Evolutionary conservation across 2,329 filamentous ascomycete genomes (phyloP).

Genomic region (Aureobasidium mangrovei): DNA sequence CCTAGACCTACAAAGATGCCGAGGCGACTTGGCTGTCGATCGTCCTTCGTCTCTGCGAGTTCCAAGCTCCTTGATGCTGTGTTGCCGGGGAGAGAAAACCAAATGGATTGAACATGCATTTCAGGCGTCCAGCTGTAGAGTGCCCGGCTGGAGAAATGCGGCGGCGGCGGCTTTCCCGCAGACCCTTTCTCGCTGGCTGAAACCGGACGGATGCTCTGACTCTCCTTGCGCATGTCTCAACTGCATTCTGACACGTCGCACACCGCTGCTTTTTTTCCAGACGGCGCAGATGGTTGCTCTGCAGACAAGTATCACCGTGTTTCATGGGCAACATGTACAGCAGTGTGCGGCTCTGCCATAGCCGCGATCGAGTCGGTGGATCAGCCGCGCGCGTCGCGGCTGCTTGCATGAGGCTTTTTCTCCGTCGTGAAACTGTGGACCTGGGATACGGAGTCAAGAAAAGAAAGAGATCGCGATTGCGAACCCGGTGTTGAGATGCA

Average conservation of each 20-base stretch:
- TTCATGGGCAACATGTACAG: neutral
- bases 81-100: slow-evolving; percentile 2
- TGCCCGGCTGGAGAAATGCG: slow-evolving; percentile 6
- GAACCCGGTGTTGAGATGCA: neutral
- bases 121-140: slow-evolving; percentile 10
- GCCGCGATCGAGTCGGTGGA: neutral
- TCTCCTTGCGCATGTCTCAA: neutral
- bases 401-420: slow-evolving; percentile 1
- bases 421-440: neutral
- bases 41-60: neutral
- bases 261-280: neutral
- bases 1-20: too few relatives aligned
- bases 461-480: neutral
- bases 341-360: neutral
- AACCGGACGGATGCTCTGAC: neutral
- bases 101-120: neutral
- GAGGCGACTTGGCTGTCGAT: too few relatives aligned
- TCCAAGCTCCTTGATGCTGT: neutral
- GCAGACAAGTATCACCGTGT: neutral
- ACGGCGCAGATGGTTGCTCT: neutral
- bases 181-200: neutral
- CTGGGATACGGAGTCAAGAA: neutral
- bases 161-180: neutral
- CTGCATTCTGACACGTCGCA: neutral
- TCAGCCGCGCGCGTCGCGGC: slow-evolving; percentile 5